Evolutionary conservation across 208 protist genomes (phyloP).

Genomic region (Hexamita inflata): DNA sequence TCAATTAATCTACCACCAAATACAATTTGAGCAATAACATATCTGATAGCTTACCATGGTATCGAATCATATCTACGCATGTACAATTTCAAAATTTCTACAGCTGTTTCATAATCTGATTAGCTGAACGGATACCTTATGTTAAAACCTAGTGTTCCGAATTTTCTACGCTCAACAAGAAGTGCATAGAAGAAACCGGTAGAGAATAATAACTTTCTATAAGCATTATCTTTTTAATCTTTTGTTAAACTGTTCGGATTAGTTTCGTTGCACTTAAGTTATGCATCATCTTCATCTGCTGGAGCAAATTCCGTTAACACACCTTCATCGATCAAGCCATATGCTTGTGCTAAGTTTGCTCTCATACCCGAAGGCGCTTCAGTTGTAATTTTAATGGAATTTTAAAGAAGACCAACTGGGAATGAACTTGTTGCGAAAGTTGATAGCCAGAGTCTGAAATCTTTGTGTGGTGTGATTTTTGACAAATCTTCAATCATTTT

Average conservation of each 20-base stretch:
- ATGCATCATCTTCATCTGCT: conserved; percentile 25
- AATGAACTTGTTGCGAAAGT: conserved; percentile 79
- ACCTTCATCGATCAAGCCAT: conserved; percentile 66
- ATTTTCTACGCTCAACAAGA: conserved; percentile 88
- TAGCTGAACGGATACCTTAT: conserved; percentile 92
- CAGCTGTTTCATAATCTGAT: conserved; percentile 72
- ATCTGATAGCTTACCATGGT: conserved; percentile 82
- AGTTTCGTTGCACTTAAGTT: conserved; percentile 52
- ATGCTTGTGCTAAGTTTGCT: conserved; percentile 82
- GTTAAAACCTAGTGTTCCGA: conserved; percentile 88
- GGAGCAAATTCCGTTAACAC: conserved; percentile 57
- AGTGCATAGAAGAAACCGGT: conserved; percentile 90
- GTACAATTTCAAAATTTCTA: conserved; percentile 71
- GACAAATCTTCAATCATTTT: conserved; percentile 76
- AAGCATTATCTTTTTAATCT: conserved; percentile 45
- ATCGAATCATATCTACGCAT: conserved; percentile 76
- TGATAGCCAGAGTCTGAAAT: conserved; percentile 94
- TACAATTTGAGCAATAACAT: conserved; percentile 84
- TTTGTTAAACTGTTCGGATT: conserved; percentile 34
- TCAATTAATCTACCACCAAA: conserved; percentile 94
- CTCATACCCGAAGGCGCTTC: conserved; percentile 89
- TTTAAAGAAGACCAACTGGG: conserved; percentile 50
- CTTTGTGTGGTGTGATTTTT: conserved; percentile 65
- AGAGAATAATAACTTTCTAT: conserved; percentile 79
- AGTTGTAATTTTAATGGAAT: conserved; percentile 89